Evolutionary conservation across 208 protist species (phyloP).

Genomic region (Porcisia hertigi): DNA sequence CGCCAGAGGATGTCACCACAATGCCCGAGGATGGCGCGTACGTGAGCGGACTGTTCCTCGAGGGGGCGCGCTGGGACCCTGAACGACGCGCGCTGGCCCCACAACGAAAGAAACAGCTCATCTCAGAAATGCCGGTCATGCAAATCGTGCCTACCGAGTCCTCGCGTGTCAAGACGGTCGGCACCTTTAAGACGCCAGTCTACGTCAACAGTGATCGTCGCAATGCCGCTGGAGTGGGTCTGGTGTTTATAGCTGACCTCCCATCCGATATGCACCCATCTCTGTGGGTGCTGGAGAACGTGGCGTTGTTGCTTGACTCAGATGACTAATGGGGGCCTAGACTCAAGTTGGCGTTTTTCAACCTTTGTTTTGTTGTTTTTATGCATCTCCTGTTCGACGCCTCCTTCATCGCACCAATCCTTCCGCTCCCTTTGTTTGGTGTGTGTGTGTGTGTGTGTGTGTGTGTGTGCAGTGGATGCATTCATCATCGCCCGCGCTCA

Average conservation of each 20-base stretch:
- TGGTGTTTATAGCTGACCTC: slow-evolving; percentile 98
- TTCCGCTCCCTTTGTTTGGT: not conserved
- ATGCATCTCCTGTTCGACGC: not conserved
- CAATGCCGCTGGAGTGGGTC: slow-evolving; percentile 97
- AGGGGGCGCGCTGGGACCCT: slow-evolving; percentile 97
- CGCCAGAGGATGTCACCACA: slow-evolving; percentile 70
- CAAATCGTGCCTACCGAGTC: slow-evolving; percentile 97
- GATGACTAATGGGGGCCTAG: slow-evolving; percentile 59
- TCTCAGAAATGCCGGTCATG: slow-evolving; percentile 97
- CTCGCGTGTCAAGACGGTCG: slow-evolving; percentile 93
- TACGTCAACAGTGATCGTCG: slow-evolving; percentile 97
- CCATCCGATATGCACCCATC: slow-evolving; percentile 91
- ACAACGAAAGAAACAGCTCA: slow-evolving; percentile 96
- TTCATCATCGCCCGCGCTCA: no score
- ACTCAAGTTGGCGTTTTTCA: not conserved
- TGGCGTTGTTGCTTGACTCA: slow-evolving; percentile 95
- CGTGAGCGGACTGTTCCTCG: slow-evolving; percentile 96
- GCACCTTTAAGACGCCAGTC: slow-evolving; percentile 97
- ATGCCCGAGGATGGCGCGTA: slow-evolving; percentile 95
- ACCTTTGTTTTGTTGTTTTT: slow-evolving; percentile 8
- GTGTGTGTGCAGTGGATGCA: not conserved
- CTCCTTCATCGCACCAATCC: not conserved
- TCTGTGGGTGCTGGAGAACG: slow-evolving; percentile 97
- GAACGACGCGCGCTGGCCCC: slow-evolving; percentile 72
- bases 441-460: not conserved